Evolutionary conservation across 2,329 filamentous ascomycete species (phyloP), one percentile per base, ranked within the genome.

Genomic region (Aspergillus pseudoterreus): DNA sequence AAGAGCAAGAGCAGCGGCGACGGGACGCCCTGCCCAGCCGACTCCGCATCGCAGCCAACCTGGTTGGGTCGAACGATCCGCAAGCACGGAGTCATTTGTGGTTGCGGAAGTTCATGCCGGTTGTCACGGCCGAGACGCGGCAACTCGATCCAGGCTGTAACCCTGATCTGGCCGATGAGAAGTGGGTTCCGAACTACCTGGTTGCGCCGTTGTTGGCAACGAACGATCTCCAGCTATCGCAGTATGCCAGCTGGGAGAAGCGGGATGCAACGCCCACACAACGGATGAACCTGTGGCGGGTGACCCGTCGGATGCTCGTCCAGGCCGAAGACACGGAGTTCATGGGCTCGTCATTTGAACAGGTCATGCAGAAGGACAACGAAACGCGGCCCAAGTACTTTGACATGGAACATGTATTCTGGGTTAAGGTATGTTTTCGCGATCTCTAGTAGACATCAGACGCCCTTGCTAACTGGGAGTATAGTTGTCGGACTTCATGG

Each of bases 111-210:
- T 77, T 77, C 57, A 68, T 76, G 59, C 76, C 76, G 19, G 58
- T 79, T 17, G 71, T 72, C 32, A 75, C 73, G 17, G 76, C 71
- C 8, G 66, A 66, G 39, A 75, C 72, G 6, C 58, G 61, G 32
- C 71, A 78, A 51, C 66, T 79, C 9, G 71, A 77, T 49, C 66
- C 69, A 12, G 54, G 55, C 21, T 75, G 71, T 60, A 59, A 60
- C 15, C 47, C 52, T 15, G 67, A 72, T 30, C 49, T 69, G 33
- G 70, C 68, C 14, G 65, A 73, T 22, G 76, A 78, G 51, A 66
- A 67, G 58, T 79, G 76, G 75, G 68, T 78, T 55, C 71, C 74
- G 19, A 78, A 78, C 50, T 76, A 75, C 56, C 66, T 78, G 56
- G 72, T 75, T 57, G 76, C 76, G 27, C 74, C 74, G 39, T 58